Percentiles rank a stretch among this genome's conserved stretches.
Conservation (phyloP, 2,329 filamentous ascomycete species). For the Nannizzia gypsea region DNA sequence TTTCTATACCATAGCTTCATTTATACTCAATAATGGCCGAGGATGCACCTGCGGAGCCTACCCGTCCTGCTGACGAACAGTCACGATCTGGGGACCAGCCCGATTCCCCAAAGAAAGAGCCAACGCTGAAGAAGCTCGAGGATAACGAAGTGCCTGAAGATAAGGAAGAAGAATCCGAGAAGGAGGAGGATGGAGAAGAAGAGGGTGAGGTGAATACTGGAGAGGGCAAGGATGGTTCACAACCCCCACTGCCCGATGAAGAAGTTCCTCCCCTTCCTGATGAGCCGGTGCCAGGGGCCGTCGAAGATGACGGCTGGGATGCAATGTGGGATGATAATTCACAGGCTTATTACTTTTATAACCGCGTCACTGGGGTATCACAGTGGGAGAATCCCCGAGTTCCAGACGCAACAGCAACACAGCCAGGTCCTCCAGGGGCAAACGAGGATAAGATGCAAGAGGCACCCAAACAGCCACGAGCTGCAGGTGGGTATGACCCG, state of each 20-base stretch:
- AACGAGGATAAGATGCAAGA: slow-evolving; percentile 25
- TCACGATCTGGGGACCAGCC: neutral
- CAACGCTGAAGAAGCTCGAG: neutral
- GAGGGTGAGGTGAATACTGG: slow-evolving; percentile 12
- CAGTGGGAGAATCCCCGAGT: slow-evolving; percentile 85
- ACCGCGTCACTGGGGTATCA: slow-evolving; percentile 59
- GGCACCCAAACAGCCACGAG: slow-evolving; percentile 17
- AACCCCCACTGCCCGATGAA: slow-evolving; percentile 32
- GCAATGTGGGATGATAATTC: slow-evolving; percentile 60
- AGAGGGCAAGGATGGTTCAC: slow-evolving; percentile 16
- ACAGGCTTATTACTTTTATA: slow-evolving; percentile 72
- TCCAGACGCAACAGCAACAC: slow-evolving; percentile 28
- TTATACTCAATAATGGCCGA: slow-evolving; percentile 4
- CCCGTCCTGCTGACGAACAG: neutral
- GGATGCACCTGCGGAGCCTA: neutral
- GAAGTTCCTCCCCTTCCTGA: slow-evolving; percentile 40
- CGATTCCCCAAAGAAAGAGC: neutral
- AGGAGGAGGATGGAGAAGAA: slow-evolving; percentile 10
- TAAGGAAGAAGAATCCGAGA: neutral
- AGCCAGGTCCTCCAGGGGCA: slow-evolving; percentile 20
- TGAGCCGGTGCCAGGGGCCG: slow-evolving; percentile 38
- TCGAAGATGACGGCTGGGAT: slow-evolving; percentile 62
- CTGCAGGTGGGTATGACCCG: slow-evolving; percentile 72
- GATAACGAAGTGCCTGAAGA: neutral
- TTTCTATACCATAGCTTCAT: neutral